Evolutionary conservation across 305 asterid genomes (phyloP).

Genomic region (Andrographis paniculata): DNA sequence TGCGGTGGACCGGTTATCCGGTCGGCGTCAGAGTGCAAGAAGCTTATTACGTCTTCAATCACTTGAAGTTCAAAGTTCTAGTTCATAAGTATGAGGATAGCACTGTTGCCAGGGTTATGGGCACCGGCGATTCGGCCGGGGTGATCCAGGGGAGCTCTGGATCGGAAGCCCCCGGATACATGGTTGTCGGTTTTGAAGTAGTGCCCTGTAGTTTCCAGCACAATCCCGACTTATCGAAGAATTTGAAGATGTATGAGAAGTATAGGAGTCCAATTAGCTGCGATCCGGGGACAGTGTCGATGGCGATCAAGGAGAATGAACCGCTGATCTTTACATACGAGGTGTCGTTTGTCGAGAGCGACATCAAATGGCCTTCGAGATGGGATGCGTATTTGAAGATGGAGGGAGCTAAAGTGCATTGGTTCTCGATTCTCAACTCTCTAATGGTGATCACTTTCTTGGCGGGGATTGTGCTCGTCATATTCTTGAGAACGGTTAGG

Average conservation of each 20-base stretch:
- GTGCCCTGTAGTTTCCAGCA: conserved; percentile 47
- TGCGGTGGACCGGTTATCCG: conserved; percentile 65
- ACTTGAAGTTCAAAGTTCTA: conserved; percentile 49
- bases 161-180: conserved; percentile 35
- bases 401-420: conserved; percentile 60
- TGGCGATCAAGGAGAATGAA: conserved; percentile 43
- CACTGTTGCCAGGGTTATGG: conserved; percentile 51
- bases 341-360: conserved; percentile 44
- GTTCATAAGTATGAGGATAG: conserved; percentile 51
- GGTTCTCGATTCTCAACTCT: conserved; percentile 59
- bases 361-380: conserved; percentile 57
- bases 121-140: conserved; percentile 47
- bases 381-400: conserved; percentile 52
- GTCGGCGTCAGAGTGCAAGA: conserved; percentile 52
- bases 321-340: conserved; percentile 41
- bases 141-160: conserved; percentile 30
- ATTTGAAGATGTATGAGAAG: conserved; percentile 25
- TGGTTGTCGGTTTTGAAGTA: conserved; percentile 64
- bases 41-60: conserved; percentile 48
- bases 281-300: conserved; percentile 34
- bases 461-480: conserved; percentile 50
- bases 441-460: conserved; percentile 54
- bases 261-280: conserved; percentile 31
- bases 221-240: conserved; percentile 27
- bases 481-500: conserved; percentile 46